These are phyloP conservation scores for Dittrichia graveolens DNA, from an alignment of 129 eudicot genomes.

Conservation along the genomic window DNA sequence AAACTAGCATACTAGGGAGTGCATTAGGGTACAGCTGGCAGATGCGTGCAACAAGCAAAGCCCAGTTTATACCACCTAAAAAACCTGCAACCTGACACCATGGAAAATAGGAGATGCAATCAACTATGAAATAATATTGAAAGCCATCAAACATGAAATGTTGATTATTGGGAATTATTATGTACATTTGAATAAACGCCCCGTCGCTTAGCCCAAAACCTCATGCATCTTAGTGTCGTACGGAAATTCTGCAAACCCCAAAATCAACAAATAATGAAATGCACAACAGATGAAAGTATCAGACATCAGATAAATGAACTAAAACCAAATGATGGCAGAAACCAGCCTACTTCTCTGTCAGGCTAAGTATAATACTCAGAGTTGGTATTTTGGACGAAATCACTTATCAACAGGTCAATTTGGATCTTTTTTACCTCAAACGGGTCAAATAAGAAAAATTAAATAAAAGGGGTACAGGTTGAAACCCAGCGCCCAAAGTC, in stretches of 20 bases:
- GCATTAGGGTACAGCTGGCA: conserved; percentile 82
- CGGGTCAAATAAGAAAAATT: not conserved
- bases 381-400: not conserved
- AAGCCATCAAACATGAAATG: not conserved
- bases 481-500: not conserved
- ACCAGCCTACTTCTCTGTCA: not conserved
- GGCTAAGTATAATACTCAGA: not conserved
- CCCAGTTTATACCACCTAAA: conserved; percentile 80
- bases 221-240: conserved; percentile 90
- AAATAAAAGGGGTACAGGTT: not conserved
- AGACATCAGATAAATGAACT: conserved; percentile 12
- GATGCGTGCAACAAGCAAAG: conserved; percentile 75
- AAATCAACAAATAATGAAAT: not conserved
- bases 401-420: not conserved
- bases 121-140: not conserved
- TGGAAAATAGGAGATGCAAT: not conserved
- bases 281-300: conserved; percentile 2
- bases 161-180: not conserved
- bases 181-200: conserved; percentile 95
- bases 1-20: conserved; percentile 65
- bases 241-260: conserved; percentile 65
- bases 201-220: conserved; percentile 96
- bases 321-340: not conserved
- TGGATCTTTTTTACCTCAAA: not conserved
- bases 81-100: conserved; percentile 60